These are phyloP conservation scores for Stagonosporopsis rhizophila DNA, from an alignment of 2,329 filamentous ascomycete species.

Conservation along the genomic window DNA sequence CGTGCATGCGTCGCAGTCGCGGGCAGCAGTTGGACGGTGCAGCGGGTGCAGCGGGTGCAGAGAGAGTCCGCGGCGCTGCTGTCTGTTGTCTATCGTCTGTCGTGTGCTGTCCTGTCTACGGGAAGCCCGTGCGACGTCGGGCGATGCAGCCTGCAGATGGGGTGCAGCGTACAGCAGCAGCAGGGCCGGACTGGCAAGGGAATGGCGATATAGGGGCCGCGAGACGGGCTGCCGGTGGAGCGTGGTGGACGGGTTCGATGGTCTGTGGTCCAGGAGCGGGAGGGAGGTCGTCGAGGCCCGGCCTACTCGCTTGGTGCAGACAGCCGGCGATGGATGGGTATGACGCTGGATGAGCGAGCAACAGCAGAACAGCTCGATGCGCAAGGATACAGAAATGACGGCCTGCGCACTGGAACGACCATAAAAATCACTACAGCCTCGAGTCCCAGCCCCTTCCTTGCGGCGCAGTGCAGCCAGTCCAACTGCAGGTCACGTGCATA, in stretches of 20 bases:
- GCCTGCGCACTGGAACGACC: not conserved
- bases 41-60: constrained; percentile 21
- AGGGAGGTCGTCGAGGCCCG: constrained; percentile 22
- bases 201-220: constrained; percentile 23
- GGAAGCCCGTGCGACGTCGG: constrained; percentile 43
- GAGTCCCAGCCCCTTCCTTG: not conserved
- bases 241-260: constrained; percentile 31
- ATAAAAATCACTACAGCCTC: not conserved
- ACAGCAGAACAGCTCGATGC: not conserved
- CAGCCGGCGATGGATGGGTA: constrained; percentile 4
- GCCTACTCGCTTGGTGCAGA: constrained; percentile 11
- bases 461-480: constrained; percentile 5
- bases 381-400: not conserved
- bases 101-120: constrained; percentile 44
- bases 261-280: constrained; percentile 34
- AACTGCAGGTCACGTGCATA: constrained; percentile 7
- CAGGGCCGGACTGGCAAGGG: constrained; percentile 22
- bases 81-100: constrained; percentile 29
- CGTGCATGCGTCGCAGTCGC: constrained; percentile 37
- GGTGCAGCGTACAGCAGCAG: constrained; percentile 22
- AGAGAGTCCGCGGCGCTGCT: constrained; percentile 4
- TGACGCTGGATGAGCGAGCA: constrained; percentile 14
- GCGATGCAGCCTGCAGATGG: constrained; percentile 17
- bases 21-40: constrained; percentile 20
- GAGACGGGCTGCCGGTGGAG: constrained; percentile 27